These are phyloP conservation scores for Microdochium trichocladiopsis DNA, from an alignment of 2,329 filamentous ascomycete genomes.

Conservation along the genomic window DNA sequence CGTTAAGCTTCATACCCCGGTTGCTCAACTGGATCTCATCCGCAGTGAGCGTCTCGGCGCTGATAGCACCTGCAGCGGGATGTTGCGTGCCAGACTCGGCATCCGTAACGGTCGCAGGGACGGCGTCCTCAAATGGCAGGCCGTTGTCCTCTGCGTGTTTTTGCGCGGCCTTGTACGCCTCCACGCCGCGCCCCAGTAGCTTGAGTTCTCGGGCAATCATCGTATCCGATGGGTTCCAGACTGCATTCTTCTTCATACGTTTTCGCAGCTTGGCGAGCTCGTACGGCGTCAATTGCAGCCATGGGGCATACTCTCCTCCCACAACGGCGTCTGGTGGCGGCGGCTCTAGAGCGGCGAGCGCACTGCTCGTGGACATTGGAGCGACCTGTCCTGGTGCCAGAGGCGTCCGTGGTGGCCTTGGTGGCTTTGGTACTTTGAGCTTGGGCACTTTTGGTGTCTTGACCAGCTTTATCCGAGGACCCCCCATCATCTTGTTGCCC, in stretches of 20 bases:
- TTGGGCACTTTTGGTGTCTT: slow-evolving; percentile 40
- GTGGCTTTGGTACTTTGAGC: slow-evolving; percentile 24
- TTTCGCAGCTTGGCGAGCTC: slow-evolving; percentile 67
- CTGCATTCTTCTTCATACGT: slow-evolving; percentile 86
- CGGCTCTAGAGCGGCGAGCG: slow-evolving; percentile 39
- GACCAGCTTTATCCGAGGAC: slow-evolving; percentile 43
- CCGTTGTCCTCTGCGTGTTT: slow-evolving; percentile 60
- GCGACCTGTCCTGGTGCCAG: slow-evolving; percentile 31
- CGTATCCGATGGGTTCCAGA: slow-evolving; percentile 77
- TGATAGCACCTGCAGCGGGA: slow-evolving; percentile 53
- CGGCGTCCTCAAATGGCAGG: slow-evolving; percentile 44
- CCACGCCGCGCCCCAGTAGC: slow-evolving; percentile 58
- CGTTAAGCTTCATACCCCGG: slow-evolving; percentile 71
- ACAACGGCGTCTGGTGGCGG: slow-evolving; percentile 52
- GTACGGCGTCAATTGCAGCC: slow-evolving; percentile 58
- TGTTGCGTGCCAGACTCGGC: slow-evolving; percentile 43
- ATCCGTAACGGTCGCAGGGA: slow-evolving; percentile 35
- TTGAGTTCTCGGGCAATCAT: slow-evolving; percentile 80
- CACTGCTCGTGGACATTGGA: slow-evolving; percentile 30
- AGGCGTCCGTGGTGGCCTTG: slow-evolving; percentile 21
- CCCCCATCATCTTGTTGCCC: slow-evolving; percentile 15
- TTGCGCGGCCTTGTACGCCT: slow-evolving; percentile 55
- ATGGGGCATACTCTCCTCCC: slow-evolving; percentile 54
- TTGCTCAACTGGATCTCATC: slow-evolving; percentile 62
- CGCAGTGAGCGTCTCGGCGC: slow-evolving; percentile 44